Evolutionary conservation across 345 rosid genomes (phyloP), one percentile per base, ranked within the genome.

Genomic region (Populus tremula): DNA sequence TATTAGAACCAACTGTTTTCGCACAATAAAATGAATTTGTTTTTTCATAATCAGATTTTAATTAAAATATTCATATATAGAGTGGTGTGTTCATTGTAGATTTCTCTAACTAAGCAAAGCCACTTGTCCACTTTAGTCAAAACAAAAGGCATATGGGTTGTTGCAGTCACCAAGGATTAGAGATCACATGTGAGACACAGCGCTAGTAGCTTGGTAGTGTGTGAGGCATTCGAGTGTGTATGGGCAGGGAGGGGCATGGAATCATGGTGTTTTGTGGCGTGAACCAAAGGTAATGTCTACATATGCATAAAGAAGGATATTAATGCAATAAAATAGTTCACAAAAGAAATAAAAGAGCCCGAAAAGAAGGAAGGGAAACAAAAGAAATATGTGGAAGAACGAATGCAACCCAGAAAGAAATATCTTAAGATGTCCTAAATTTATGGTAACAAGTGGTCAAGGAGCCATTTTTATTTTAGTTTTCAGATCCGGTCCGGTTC

Each of bases 241-340:
- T 76, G 77, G 74, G 75, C 68, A 64, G 61, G 47, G 70, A 73
- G 61, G 63, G 83, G 83, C 83, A 76, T 49, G 76, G 76, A 79
- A 83, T 83, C 70, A 81, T 81, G 78, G 80, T 64, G 72, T 77
- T 77, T 77, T 84, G 75, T 69, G 65, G 85, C 87, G 84, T 86
- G 82, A 82, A 20, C 41, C 83, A 61, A 47, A 77, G 81, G 80
- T 45, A 74, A 71, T 45, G 68, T 54, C 75, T 47, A 73, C 76
- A 43, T 61, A 31, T 25, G 31, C 50, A 73, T 36, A 25, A 72
- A 49, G 35, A 41, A 41, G 4, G 45, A 41, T 41, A 41, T 41
- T 12, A 12, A 41, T 10, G 45, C 2, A 41, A 41, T 41, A 9
- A 41, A 10, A 41, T 41, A 9, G 45, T 41, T 2, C 13, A 41